phyloP scores from a whole-genome alignment of 257 asterid genomes.

The Jacaranda copaia region DNA sequence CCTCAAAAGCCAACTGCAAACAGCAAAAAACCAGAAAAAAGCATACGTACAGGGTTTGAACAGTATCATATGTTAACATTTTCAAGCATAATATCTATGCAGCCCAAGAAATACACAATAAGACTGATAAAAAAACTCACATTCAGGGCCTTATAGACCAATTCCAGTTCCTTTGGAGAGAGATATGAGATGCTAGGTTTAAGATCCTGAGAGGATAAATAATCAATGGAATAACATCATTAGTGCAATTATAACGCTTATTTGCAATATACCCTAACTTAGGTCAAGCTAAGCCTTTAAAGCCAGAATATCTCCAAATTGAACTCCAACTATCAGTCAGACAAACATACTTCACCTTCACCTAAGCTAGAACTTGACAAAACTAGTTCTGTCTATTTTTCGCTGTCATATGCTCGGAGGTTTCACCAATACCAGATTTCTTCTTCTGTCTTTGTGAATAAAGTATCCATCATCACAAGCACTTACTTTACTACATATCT shows the following conservation, averaged over 20 bases:
- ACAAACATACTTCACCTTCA: slow-evolving; percentile 23
- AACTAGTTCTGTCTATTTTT: neutral
- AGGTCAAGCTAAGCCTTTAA: slow-evolving; percentile 19
- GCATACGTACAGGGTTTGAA: slow-evolving; percentile 1
- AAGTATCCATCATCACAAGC: slow-evolving; percentile 6
- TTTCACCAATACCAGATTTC: slow-evolving; percentile 1
- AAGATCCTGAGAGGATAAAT: slow-evolving; percentile 67
- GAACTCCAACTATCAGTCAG: slow-evolving; percentile 6
- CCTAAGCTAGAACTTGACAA: slow-evolving; percentile 5
- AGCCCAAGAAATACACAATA: neutral
- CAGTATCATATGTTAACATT: neutral
- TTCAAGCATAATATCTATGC: slow-evolving; percentile 4
- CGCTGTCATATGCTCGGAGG: neutral
- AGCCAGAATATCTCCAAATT: slow-evolving; percentile 18
- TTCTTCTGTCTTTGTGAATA: slow-evolving; percentile 5
- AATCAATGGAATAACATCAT: slow-evolving; percentile 16
- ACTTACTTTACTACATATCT: slow-evolving; percentile 22
- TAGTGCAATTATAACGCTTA: slow-evolving; percentile 13
- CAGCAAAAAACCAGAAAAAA: neutral
- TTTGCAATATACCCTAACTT: neutral
- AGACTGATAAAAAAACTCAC: slow-evolving; percentile 54
- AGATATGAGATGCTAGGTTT: slow-evolving; percentile 81
- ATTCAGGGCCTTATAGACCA: slow-evolving; percentile 71
- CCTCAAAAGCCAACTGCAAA: slow-evolving; percentile 76
- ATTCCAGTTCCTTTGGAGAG: slow-evolving; percentile 68